Conservation (phyloP, 2,329 filamentous ascomycete species). For the Gaeumannomyces sp. region DNA sequence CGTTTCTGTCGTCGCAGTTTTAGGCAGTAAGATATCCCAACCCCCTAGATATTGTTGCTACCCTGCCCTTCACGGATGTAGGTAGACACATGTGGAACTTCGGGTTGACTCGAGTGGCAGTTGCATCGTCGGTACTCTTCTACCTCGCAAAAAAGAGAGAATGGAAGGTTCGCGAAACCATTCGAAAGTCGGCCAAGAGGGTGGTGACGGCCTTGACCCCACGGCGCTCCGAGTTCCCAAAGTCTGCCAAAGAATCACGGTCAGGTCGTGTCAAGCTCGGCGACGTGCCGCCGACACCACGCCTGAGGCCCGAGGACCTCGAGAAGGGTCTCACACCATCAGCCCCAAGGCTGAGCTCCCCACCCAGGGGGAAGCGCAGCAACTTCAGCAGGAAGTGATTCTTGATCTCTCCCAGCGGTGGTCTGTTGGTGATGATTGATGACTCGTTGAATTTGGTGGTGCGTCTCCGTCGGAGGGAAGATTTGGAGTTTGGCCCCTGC, state of each 20-base stretch:
- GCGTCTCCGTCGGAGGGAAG: neutral
- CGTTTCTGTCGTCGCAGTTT: slow-evolving; percentile 58
- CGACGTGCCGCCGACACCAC: slow-evolving; percentile 55
- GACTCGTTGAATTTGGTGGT: neutral
- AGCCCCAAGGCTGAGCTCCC: slow-evolving; percentile 2
- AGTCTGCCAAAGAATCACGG: slow-evolving; percentile 42
- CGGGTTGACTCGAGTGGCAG: slow-evolving; percentile 30
- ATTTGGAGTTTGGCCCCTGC: neutral
- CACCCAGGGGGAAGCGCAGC: slow-evolving; percentile 27
- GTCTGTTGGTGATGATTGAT: neutral
- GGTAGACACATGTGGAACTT: neutral
- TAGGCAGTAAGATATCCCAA: slow-evolving; percentile 51
- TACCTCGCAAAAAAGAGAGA: slow-evolving; percentile 78
- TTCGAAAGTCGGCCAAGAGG: slow-evolving; percentile 61
- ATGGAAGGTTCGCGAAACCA: slow-evolving; percentile 69
- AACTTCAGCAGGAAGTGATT: slow-evolving; percentile 28
- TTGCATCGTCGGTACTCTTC: slow-evolving; percentile 61
- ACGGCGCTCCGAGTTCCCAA: slow-evolving; percentile 53
- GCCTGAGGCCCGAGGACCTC: slow-evolving; percentile 46
- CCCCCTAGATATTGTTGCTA: slow-evolving; percentile 7
- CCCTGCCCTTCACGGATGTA: neutral
- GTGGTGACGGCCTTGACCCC: slow-evolving; percentile 59
- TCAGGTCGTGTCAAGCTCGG: slow-evolving; percentile 41
- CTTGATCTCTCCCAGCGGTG: too few species aligned
- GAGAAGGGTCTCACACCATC: slow-evolving; percentile 46